Evolutionary conservation across 2,329 filamentous ascomycete genomes (phyloP).

Genomic region (Hymenoscyphus occultus): DNA sequence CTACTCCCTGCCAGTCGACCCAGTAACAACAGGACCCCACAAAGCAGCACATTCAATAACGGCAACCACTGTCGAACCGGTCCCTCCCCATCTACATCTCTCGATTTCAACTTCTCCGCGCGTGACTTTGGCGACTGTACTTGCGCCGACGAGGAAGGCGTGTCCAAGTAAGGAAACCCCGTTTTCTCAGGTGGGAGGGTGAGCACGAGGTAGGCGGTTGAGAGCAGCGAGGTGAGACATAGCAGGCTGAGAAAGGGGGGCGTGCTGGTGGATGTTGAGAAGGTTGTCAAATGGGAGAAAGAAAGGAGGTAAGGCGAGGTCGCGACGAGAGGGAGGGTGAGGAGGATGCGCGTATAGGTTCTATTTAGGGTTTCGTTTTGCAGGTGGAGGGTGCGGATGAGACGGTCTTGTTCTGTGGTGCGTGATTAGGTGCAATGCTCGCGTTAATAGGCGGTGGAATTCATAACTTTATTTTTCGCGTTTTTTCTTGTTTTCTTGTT

Average conservation of each 20-base stretch:
- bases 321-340: conserved; percentile 57
- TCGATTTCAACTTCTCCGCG: conserved; percentile 8
- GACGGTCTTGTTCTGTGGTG: conserved; percentile 57
- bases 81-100: conserved; percentile 30
- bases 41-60: conserved; percentile 58
- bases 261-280: conserved; percentile 35
- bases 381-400: conserved; percentile 54
- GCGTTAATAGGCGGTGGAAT: not conserved
- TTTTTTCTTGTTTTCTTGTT: not conserved
- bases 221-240: conserved; percentile 59
- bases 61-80: conserved; percentile 60
- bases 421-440: conserved; percentile 35
- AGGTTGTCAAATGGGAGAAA: conserved; percentile 36
- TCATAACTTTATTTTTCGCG: too few species aligned
- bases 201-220: conserved; percentile 60
- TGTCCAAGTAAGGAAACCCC: conserved; percentile 50
- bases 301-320: conserved; percentile 52
- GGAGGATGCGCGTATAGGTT: conserved; percentile 56
- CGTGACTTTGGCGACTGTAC: not conserved
- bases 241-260: conserved; percentile 46
- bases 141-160: conserved; percentile 33
- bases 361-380: conserved; percentile 58
- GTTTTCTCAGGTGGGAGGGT: conserved; percentile 53
- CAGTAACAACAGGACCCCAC: conserved; percentile 48
- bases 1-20: conserved; percentile 38